Conservation (phyloP, 1,139 yeast species). For the Blastobotrys aristatus region DNA sequence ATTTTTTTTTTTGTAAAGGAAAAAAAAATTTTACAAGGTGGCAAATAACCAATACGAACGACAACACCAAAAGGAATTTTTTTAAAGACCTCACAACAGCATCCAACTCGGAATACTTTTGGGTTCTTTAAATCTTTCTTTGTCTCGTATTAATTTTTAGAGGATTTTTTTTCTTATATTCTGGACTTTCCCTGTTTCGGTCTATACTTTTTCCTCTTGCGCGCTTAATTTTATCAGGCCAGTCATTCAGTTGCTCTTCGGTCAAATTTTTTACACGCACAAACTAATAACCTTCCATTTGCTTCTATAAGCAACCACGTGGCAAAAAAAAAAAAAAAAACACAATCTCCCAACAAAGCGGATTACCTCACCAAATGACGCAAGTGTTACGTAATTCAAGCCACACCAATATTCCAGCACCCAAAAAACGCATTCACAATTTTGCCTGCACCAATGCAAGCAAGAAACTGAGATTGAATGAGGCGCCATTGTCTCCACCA, state of each 20-base stretch:
- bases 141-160: neutral
- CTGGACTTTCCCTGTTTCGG: no score
- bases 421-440: neutral
- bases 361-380: neutral
- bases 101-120: no score
- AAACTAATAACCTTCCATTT: conserved; percentile 1
- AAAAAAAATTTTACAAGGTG: neutral
- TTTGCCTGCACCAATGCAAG: neutral
- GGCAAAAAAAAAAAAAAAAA: no score
- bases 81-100: neutral
- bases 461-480: conserved; percentile 3
- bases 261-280: neutral
- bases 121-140: neutral
- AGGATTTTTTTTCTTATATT: no score
- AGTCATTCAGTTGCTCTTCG: neutral
- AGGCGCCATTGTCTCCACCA: conserved; percentile 7
- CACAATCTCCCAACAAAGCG: neutral
- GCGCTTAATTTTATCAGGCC: no score
- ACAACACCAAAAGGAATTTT: neutral
- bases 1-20: no score
- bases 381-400: neutral
- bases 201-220: no score
- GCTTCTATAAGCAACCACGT: neutral
- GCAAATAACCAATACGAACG: no score
- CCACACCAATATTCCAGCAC: neutral